Conservation (phyloP, 345 rosid genomes). For the Melastoma malabathricum region DNA sequence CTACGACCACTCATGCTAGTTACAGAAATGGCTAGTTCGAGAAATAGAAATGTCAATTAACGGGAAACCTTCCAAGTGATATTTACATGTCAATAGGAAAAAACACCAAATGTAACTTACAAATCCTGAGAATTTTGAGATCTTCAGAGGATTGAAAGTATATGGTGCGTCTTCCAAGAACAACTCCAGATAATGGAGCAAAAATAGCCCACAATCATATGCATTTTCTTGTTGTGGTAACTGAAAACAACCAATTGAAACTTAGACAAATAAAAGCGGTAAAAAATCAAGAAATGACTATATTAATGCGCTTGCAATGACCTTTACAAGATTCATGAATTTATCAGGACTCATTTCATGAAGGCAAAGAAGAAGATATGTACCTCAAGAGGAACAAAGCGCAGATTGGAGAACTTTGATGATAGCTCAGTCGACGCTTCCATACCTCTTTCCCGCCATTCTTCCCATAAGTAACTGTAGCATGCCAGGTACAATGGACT, state of each 20-base stretch:
- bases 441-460: constrained; percentile 82
- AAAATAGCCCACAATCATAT: constrained; percentile 89
- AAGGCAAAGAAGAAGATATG: background rate
- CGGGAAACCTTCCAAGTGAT: too few species aligned
- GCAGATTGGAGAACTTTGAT: constrained; percentile 67
- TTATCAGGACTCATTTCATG: constrained; percentile 1
- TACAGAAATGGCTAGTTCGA: too few species aligned
- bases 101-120: constrained; percentile 40
- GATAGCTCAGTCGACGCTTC: constrained; percentile 51
- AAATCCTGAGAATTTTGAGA: constrained; percentile 50
- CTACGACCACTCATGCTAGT: too few species aligned
- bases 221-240: constrained; percentile 98
- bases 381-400: constrained; percentile 94
- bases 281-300: too few species aligned
- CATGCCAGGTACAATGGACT: constrained; percentile 10
- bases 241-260: constrained; percentile 26
- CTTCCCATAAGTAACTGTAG: constrained; percentile 80
- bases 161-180: constrained; percentile 76
- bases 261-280: too few species aligned
- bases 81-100: background rate
- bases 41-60: too few species aligned
- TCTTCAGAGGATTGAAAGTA: constrained; percentile 61
- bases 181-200: constrained; percentile 87
- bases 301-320: too few species aligned
- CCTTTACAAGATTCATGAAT: too few species aligned